Evolutionary conservation across 306 rosid genomes (phyloP).

Genomic region (Ormosia emarginata): DNA sequence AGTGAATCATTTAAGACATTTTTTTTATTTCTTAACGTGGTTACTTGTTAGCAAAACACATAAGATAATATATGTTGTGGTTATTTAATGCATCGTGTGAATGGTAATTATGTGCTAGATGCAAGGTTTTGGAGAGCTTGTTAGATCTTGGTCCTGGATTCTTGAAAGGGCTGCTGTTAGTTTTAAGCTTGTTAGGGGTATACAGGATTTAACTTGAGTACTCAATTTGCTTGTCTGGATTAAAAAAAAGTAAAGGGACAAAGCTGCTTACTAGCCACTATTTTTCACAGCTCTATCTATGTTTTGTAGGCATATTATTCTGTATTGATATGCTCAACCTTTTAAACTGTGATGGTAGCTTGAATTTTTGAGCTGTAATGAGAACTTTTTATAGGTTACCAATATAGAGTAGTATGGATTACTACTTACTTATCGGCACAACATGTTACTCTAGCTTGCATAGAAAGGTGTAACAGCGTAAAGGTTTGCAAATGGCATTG

Average conservation of each 20-base stretch:
- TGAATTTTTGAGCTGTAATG: neutral
- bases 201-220: neutral
- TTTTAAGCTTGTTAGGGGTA: neutral
- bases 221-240: neutral
- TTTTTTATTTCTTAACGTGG: no score
- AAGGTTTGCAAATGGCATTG: neutral
- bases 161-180: neutral
- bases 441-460: neutral
- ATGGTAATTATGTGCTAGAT: neutral
- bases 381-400: neutral
- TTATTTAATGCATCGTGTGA: slow-evolving; percentile 4
- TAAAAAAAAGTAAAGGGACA: neutral
- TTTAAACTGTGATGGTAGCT: neutral
- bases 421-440: neutral
- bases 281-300: neutral
- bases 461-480: neutral
- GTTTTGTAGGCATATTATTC: neutral
- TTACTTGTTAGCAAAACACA: no score
- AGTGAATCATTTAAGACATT: no score
- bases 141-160: neutral
- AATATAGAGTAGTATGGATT: neutral
- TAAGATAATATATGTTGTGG: neutral
- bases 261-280: neutral
- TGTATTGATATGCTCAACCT: neutral
- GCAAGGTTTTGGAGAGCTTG: slow-evolving; percentile 3